A percentile compares a stretch with the other conserved stretches of the same genome.
Evolutionary conservation across 139 green algal genomes (phyloP).

Genomic region (Chlorella vulgaris): DNA sequence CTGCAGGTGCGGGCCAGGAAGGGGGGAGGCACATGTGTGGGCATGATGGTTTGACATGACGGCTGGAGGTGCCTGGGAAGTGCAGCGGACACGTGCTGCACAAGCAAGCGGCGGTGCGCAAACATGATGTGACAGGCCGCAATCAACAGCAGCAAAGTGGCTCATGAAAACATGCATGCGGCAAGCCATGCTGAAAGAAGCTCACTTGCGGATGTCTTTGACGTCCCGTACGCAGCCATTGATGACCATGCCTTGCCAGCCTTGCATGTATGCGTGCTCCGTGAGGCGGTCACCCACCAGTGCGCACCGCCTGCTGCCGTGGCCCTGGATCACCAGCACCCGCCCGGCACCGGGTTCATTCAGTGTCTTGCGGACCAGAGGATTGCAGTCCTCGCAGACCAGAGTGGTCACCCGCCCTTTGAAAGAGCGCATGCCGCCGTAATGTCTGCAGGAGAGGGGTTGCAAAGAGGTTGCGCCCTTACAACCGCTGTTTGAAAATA

Average conservation of each 20-base stretch:
- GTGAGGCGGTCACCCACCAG: background rate
- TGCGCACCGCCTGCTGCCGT: background rate
- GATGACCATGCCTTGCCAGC: background rate
- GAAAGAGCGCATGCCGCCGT: background rate
- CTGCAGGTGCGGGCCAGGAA: background rate
- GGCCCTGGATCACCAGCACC: background rate
- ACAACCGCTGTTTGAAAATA: too few species aligned
- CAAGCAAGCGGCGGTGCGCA: too few species aligned
- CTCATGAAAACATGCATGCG: too few species aligned
- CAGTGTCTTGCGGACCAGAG: background rate
- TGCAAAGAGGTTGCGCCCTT: background rate
- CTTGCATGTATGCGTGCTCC: background rate
- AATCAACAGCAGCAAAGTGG: too few species aligned
- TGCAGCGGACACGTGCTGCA: too few species aligned
- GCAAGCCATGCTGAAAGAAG: too few species aligned
- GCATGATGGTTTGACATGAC: background rate
- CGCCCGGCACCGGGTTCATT: background rate
- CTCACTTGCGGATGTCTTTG: background rate
- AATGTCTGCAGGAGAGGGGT: background rate
- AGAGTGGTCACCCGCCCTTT: background rate
- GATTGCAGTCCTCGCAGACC: background rate
- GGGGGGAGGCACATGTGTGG: background rate
- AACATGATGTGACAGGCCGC: too few species aligned
- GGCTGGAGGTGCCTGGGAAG: too few species aligned
- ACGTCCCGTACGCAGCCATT: conserved; percentile 2